Evolutionary conservation across 2,329 filamentous ascomycete species (phyloP), one percentile per base, ranked within the genome.

Genomic region (Endothia cerciana): DNA sequence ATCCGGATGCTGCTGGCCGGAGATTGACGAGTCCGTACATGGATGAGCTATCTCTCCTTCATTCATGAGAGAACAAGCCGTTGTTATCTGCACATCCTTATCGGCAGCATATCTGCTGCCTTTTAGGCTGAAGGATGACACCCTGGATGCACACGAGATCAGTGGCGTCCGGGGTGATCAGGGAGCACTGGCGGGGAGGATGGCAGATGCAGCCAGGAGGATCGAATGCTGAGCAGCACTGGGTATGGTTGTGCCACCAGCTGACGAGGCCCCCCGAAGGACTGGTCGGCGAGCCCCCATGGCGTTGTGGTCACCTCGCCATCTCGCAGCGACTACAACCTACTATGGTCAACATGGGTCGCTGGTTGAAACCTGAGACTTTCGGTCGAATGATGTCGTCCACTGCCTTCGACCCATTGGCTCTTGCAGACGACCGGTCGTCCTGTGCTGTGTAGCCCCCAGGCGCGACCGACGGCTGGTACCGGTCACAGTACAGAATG

Each of bases 331-430:
- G 45, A 45, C 47, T 47, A 43, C 30, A 19, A 11, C n/a, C 28
- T n/a, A 33, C 43, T 47, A 3, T 43, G 45, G n/a, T n/a, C n/a
- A 43, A 41, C 28, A 36, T 53, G 38, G 38, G 47, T 36, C 60
- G 43, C 45, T 53, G 22, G 60, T 11, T 38, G 10, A 13, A 22
- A 33, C 5, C 15, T 64, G 61, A 64, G 45, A 59, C 45, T 30
- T 43, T 28, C 60, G 53, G 55, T 33, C 56, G 53, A 28, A 47
- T 55, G 33, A 51, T 64, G 51, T 43, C 45, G 58, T 66, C 28
- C 33, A 19, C 25, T 49, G 41, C 17, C 7, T 49, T 49, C 4
- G 30, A 49, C 19, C n/a, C 45, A 19, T 49, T 22, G 10, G 36
- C 17, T 55, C n/a, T 25, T 22, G 55, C 19, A 25, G 47, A 49